Evolutionary conservation across 192 early-diverging fungal genomes (phyloP), one percentile per base, ranked within the genome.

Genomic region (Gaertneriomyces sp.): DNA sequence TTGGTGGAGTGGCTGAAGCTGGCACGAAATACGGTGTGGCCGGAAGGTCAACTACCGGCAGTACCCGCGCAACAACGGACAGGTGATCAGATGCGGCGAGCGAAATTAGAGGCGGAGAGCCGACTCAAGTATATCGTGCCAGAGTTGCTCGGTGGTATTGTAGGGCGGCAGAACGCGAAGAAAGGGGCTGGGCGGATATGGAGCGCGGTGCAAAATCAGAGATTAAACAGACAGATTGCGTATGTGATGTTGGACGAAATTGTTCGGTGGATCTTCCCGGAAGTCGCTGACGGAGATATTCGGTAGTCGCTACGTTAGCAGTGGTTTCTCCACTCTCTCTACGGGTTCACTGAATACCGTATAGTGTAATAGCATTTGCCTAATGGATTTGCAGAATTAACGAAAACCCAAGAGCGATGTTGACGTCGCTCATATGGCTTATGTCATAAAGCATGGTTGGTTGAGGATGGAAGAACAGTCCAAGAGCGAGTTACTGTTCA

Each of bases 161-260:
- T 97, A 0, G 94, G 94, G 3, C 71, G 82, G 49, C 85, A 88
- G 52, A 97, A 97, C 62, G 89, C 92, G 0, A 71, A 80, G 4
- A 71, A 81, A 44, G 94, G 94, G 11, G 91, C 93, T 0, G 43
- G 76, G 12, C 72, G 88, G 12, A 69, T 92, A 5, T 82, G 88
- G 60, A 82, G 78, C 38, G 74, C 88, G 1, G 79, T 94, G 56
- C 94, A 97, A 74, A 83, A 89, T 43, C 77, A 78, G 6, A 19
- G 80, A n/a, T 70, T 93, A 5, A 95, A 94, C 58, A 87, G 90
- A 49, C 88, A 89, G 41, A 75, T 97, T n/a, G 76, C 85, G 6
- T 89, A 94, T 64, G 78, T 68, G 5, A 53, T 90, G 1, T 72
- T 94, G 10, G 94, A 97, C 70, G 90, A 90, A 53, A 53, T 91